These are phyloP conservation scores for Cenchrus americanus DNA, from an alignment of 176 grass and related monocot genomes.

Conservation along the genomic window DNA sequence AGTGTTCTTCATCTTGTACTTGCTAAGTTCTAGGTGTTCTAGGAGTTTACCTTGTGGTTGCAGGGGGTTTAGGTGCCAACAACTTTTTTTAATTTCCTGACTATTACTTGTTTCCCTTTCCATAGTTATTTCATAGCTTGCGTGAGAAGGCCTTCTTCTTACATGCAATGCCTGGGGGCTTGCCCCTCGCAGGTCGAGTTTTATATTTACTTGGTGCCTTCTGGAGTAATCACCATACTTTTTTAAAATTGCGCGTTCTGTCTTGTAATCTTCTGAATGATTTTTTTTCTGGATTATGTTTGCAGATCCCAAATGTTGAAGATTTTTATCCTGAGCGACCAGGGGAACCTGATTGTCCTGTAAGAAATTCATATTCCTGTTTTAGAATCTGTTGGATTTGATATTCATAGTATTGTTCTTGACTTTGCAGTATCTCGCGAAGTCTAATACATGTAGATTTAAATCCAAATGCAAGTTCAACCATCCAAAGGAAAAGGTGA, in stretches of 20 bases:
- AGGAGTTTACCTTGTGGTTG: too few species aligned
- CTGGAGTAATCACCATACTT: background rate
- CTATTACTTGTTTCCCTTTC: conserved; percentile 30
- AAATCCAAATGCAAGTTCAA: conserved; percentile 90
- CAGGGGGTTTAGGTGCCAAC: too few species aligned
- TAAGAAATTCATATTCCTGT: conserved; percentile 57
- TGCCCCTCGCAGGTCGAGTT: too few species aligned
- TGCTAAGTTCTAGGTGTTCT: too few species aligned
- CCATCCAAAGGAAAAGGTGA: conserved; percentile 66
- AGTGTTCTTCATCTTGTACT: too few species aligned
- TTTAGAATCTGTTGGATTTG: conserved; percentile 29
- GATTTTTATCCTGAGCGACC: conserved; percentile 78
- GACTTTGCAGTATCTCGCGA: conserved; percentile 68
- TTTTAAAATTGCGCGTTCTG: conserved; percentile 17
- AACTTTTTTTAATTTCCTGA: background rate
- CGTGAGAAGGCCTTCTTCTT: too few species aligned
- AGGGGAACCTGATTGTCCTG: conserved; percentile 80
- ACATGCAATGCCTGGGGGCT: too few species aligned
- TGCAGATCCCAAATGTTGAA: conserved; percentile 56
- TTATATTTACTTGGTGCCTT: conserved; percentile 4
- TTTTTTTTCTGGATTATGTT: conserved; percentile 41
- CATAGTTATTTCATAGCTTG: background rate
- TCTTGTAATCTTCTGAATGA: conserved; percentile 27
- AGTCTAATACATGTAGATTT: conserved; percentile 70
- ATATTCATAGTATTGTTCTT: conserved; percentile 39